Conservation (phyloP, 768 basidiomycete species). For the Pleurotus eryngii region DNA sequence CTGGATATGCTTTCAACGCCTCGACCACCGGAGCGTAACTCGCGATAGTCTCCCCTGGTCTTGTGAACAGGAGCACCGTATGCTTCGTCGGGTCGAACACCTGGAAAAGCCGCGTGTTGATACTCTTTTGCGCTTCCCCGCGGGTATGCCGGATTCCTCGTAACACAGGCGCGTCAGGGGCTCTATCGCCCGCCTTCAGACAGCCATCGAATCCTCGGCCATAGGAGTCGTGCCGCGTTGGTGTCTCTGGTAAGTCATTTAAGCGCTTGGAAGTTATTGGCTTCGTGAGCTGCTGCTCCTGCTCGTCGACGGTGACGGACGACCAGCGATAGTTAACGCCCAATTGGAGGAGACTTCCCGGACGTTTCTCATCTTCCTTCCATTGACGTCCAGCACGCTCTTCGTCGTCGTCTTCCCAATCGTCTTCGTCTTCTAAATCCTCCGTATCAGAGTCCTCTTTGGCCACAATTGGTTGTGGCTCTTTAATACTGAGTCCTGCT, state of each 20-base stretch:
- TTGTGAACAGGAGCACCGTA: slow-evolving; percentile 37
- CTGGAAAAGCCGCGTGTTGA: slow-evolving; percentile 27
- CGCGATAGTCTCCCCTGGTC: slow-evolving; percentile 12
- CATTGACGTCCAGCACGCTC: neutral
- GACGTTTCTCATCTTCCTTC: slow-evolving; percentile 1
- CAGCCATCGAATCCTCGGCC: slow-evolving; percentile 19
- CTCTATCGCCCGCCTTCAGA: slow-evolving; percentile 40
- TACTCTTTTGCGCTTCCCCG: slow-evolving; percentile 5
- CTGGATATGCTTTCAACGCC: slow-evolving; percentile 14
- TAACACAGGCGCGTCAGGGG: slow-evolving; percentile 34
- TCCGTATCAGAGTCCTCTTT: neutral
- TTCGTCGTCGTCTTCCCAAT: neutral
- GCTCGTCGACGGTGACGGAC: slow-evolving; percentile 33
- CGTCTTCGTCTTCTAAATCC: neutral
- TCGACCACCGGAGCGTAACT: slow-evolving; percentile 5
- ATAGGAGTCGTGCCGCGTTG: slow-evolving; percentile 17
- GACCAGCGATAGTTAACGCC: slow-evolving; percentile 34
- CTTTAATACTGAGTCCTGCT: neutral
- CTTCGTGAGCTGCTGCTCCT: slow-evolving; percentile 11
- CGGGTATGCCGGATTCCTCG: slow-evolving; percentile 21
- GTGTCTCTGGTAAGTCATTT: neutral
- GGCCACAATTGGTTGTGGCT: neutral
- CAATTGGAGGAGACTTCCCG: slow-evolving; percentile 23
- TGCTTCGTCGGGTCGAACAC: slow-evolving; percentile 32
- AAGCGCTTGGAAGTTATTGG: neutral